phyloP scores from a whole-genome alignment of 1,284 basidiomycete species.

The Cryptococcus amylolentus region DNA sequence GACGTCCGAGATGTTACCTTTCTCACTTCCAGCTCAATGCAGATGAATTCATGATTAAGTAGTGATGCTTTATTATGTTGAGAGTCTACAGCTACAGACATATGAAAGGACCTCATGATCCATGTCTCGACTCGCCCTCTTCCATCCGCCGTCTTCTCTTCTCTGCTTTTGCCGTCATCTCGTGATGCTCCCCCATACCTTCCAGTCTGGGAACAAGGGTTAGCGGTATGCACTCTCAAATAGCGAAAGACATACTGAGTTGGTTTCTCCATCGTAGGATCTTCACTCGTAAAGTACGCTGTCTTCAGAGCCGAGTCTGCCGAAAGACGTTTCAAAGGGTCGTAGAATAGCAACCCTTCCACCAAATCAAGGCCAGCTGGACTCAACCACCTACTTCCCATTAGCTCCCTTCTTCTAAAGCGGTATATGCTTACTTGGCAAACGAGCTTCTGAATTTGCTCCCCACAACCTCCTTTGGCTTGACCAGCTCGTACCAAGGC shows the following conservation, averaged over 20 bases:
- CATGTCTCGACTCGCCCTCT: neutral
- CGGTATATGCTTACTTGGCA: constrained; percentile 59
- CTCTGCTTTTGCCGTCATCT: constrained; percentile 46
- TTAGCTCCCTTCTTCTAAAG: neutral
- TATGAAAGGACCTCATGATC: too few relatives aligned
- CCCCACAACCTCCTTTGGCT: constrained; percentile 69
- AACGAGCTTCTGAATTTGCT: constrained; percentile 75
- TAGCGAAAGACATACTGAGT: constrained; percentile 61
- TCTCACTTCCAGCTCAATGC: too few relatives aligned
- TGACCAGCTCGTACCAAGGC: constrained; percentile 97
- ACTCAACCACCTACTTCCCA: constrained; percentile 65
- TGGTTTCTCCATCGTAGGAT: constrained; percentile 69
- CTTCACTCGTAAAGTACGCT: constrained; percentile 77
- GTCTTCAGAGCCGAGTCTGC: constrained; percentile 75
- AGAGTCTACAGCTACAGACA: too few relatives aligned
- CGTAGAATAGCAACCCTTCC: constrained; percentile 73
- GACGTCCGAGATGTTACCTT: too few relatives aligned
- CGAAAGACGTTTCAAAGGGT: constrained; percentile 70
- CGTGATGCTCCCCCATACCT: constrained; percentile 44
- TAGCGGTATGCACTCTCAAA: neutral
- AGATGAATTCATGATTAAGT: too few relatives aligned
- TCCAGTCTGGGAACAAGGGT: constrained; percentile 18
- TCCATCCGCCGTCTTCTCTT: constrained; percentile 13
- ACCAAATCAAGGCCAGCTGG: constrained; percentile 80
- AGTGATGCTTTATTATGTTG: too few relatives aligned